Percentiles rank a stretch among this genome's conserved stretches.
Evolutionary conservation across 805 yeast species (phyloP).

Genomic region (Sugiyamaella marilandica): DNA sequence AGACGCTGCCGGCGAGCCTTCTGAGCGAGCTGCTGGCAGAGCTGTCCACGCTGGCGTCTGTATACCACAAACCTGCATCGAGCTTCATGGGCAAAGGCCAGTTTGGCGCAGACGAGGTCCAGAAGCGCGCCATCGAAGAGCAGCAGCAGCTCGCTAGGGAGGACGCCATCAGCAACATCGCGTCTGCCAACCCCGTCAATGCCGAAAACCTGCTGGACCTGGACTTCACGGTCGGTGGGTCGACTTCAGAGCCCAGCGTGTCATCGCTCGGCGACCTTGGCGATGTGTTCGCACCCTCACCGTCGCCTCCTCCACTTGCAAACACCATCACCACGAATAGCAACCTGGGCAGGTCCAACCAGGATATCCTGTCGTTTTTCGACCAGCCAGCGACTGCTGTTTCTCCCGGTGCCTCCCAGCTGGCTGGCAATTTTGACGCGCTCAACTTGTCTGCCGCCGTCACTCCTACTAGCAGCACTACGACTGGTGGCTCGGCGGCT

Average conservation of each 20-base stretch:
- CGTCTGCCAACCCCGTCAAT: constrained; percentile 44
- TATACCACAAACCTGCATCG: constrained; percentile 77
- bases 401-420: constrained; percentile 12
- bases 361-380: constrained; percentile 49
- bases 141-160: constrained; percentile 69
- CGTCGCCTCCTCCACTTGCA: constrained; percentile 18
- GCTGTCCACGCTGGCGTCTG: constrained; percentile 79
- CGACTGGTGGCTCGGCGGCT: constrained; percentile 3
- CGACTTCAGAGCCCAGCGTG: constrained; percentile 6
- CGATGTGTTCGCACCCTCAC: constrained; percentile 48
- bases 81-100: constrained; percentile 49
- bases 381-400: constrained; percentile 15
- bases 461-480: constrained; percentile 2
- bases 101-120: constrained; percentile 39
- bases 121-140: constrained; percentile 61
- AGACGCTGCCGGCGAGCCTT: constrained; percentile 62
- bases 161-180: constrained; percentile 45
- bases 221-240: constrained; percentile 54
- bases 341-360: constrained; percentile 20
- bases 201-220: constrained; percentile 83
- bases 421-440: constrained; percentile 15
- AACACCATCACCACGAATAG: neutral
- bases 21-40: constrained; percentile 68
- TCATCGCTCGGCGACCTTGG: constrained; percentile 68
- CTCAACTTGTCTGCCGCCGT: constrained; percentile 3